Base-by-base conservation (phyloP, 179 eudicot species). In the Silene noctiflora region DNA sequence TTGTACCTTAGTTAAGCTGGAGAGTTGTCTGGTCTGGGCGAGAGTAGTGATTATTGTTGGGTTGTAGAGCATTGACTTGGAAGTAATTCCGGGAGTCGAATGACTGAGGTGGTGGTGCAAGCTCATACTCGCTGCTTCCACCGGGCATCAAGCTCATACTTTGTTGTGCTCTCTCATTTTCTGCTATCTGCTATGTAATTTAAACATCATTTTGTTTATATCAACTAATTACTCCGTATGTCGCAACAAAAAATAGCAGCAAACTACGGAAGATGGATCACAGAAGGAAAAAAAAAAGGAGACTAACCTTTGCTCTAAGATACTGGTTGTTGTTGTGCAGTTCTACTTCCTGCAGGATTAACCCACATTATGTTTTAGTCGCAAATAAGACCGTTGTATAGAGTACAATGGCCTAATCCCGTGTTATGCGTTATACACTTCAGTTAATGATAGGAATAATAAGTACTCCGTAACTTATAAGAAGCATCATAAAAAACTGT, bases 111-210 rank as follows among this genome's bases (percentile, higher is more conserved):
- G 86, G 90, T 14, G 75, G 75, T 61, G 85, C 85, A 0, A 94
- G 80, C 69, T 92, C 94, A 71, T 87, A 89, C 22, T 83, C 82
- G 3, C 10, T 67, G 20, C 85, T 79, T 61, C 86, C 86, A 8
- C 91, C 90, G 0, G 97, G 98, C 93, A 92, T 89, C 85, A 94
- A 77, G 82, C 77, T 92, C 90, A 92, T 92, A 89, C 85, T 94
- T 79, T 86, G 93, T 68, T 90, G 96, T n/a, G 87, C 90, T 84
- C 95, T 93, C 79, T 89, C 97, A 79, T 82, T 90, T 80, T 95
- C 97, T 66, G 93, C 88, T 72, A 93, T 93, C 99, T 93, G 79
- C 78, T 73, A 51, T 13, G 11, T 12, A 17, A 31, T 53, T 2
- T 12, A 67, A 2, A 62, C 60, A 60, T 1, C 31, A 17, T 13